Evolutionary conservation across 768 basidiomycete species (phyloP), one percentile per base, ranked within the genome.

Genomic region (Postia placenta): DNA sequence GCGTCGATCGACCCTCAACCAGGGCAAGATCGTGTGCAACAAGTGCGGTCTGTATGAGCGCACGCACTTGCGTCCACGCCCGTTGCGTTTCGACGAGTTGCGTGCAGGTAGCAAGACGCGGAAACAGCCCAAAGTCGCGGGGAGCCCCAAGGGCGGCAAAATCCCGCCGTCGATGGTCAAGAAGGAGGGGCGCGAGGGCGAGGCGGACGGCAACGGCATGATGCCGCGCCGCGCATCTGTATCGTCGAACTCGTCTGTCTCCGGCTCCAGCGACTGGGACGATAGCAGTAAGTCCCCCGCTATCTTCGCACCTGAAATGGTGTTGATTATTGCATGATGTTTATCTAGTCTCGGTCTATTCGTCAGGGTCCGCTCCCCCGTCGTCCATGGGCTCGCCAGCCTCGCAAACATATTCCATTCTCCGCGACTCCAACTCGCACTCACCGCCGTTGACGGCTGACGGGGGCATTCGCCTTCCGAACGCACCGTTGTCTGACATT

Each of bases 11-110:
- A 92, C 90, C 4, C 83, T 92, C 60, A 89, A 90, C 66, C 87
- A 87, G 0, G 90, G 90, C 55, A 92, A 92, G 69, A 92, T 92
- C 60, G 90, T 92, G 39, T 92, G 90, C 77, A 92, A 92, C 76
- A 92, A 92, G 72, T 92, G 90, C 56, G 90, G 90, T 9, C 75
- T 92, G 33, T 92, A 92, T 60, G 90, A 92, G 67, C 87, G 90
- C 61, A 92, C 90, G 11, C 90, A 92, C 56, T 67, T 92, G 48
- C 79, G 90, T 20, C 80, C 89, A 4, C 76, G 90, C 11, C 90
- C 90, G 6, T 74, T 91, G 15, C 83, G 89, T 47, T 92, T 92
- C 54, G 90, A 92, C 64, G 90, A 92, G 66, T 77, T 92, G 36
- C 81, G 89, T 4, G 84, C 87, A 0, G 88, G 89, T n/a, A 84